Conservation (phyloP, 805 yeast species). For the Starmerella stellata region DNA sequence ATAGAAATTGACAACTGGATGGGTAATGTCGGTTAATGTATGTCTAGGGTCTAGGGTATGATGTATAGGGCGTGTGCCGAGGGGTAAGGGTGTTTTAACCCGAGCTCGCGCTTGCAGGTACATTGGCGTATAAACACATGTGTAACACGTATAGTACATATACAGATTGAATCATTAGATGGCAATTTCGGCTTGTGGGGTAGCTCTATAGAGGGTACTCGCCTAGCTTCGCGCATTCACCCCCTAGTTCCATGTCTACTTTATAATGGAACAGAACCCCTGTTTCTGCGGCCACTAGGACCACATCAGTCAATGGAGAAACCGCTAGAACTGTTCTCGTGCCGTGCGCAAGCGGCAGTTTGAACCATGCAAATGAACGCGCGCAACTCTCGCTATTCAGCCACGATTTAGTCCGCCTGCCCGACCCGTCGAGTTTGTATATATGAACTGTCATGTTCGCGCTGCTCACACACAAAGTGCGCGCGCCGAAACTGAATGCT, state of each 20-base stretch:
- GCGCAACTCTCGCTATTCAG: constrained; percentile 31
- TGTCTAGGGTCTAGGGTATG: too few species aligned
- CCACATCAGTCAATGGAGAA: constrained; percentile 19
- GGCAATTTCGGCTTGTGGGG: not conserved
- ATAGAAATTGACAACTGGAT: too few species aligned
- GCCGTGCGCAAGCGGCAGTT: constrained; percentile 33
- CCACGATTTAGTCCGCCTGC: constrained; percentile 5
- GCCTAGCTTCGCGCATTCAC: constrained; percentile 66
- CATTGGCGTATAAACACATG: too few species aligned
- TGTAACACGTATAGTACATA: not conserved
- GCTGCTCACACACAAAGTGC: constrained; percentile 62
- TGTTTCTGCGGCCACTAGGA: constrained; percentile 51
- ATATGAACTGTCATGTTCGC: constrained; percentile 87
- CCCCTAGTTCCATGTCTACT: constrained; percentile 74
- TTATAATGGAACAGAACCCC: constrained; percentile 71
- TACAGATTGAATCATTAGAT: not conserved
- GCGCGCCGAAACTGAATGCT: constrained; percentile 52
- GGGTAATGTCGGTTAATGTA: too few species aligned
- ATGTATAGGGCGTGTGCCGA: too few species aligned
- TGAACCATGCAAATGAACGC: constrained; percentile 78
- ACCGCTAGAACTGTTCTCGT: constrained; percentile 25
- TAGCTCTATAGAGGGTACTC: constrained; percentile 27
- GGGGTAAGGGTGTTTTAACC: too few species aligned
- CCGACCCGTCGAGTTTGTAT: constrained; percentile 26
- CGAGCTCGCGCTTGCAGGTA: too few species aligned